Evolutionary conservation across 2,329 filamentous ascomycete species (phyloP).

Genomic region (Fusarium nematophilum): DNA sequence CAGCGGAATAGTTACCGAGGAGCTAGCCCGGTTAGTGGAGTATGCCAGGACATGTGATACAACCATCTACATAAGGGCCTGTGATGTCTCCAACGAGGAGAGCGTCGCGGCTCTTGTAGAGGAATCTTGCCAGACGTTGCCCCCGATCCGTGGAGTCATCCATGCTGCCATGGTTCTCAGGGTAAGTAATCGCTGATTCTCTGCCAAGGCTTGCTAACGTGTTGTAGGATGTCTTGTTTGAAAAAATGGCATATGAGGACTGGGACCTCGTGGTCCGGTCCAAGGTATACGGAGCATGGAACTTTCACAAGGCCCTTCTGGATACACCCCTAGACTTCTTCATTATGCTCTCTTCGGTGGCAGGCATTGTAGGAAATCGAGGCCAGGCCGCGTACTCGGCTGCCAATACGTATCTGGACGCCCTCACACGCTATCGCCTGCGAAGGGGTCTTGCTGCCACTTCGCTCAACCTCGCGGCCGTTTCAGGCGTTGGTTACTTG

Average conservation of each 20-base stretch:
- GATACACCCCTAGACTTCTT: constrained; percentile 60
- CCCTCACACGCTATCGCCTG: constrained; percentile 2
- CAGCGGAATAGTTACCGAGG: not conserved
- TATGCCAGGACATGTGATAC: no score
- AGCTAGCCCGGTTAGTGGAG: not conserved
- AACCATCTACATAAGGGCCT: constrained; percentile 41
- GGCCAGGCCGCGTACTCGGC: constrained; percentile 65
- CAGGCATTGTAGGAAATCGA: constrained; percentile 62
- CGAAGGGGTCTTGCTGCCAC: no score
- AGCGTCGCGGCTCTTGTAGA: constrained; percentile 43
- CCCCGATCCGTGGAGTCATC: constrained; percentile 56
- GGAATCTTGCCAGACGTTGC: constrained; percentile 38
- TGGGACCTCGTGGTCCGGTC: constrained; percentile 61
- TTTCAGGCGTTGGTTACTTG: constrained; percentile 63
- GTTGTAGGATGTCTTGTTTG: constrained; percentile 59
- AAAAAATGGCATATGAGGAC: constrained; percentile 63
- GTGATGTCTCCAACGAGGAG: constrained; percentile 59
- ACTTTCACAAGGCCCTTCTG: constrained; percentile 56
- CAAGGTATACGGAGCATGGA: constrained; percentile 66
- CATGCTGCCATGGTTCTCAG: constrained; percentile 59
- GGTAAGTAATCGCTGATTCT: constrained; percentile 27
- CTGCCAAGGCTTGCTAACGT: not conserved
- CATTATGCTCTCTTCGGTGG: constrained; percentile 63
- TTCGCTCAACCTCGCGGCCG: constrained; percentile 64
- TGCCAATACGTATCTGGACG: constrained; percentile 50